Evolutionary conservation across 257 asterid genomes (phyloP).

Genomic region (Osmanthus fragrans): DNA sequence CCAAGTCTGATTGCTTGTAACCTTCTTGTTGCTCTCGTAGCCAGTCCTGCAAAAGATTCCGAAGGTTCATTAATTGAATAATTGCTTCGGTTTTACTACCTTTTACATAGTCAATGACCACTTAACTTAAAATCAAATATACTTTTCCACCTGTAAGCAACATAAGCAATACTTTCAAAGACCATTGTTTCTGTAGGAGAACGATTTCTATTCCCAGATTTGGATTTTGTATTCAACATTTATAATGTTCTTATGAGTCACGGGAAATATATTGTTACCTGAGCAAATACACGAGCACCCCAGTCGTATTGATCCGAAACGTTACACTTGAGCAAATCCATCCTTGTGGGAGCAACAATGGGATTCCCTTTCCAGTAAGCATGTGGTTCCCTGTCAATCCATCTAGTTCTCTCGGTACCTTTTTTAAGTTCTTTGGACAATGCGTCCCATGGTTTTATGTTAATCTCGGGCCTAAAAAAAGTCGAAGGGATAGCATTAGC

Average conservation of each 20-base stretch:
- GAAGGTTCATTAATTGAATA: neutral
- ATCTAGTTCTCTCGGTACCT: constrained; percentile 54
- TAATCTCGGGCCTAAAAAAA: constrained; percentile 69
- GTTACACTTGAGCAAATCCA: constrained; percentile 76
- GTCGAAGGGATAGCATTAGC: neutral
- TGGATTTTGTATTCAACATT: neutral
- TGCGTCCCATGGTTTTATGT: constrained; percentile 77
- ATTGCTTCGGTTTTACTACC: neutral
- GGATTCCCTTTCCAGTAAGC: constrained; percentile 96
- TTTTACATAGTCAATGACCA: neutral
- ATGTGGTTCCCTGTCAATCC: constrained; percentile 77
- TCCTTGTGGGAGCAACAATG: constrained; percentile 48
- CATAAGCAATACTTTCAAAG: neutral
- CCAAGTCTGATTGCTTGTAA: constrained; percentile 68
- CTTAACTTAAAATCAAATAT: neutral
- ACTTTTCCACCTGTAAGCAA: neutral
- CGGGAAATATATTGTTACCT: constrained; percentile 36
- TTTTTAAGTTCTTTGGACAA: constrained; percentile 49
- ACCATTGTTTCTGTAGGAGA: neutral
- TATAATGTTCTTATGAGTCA: neutral
- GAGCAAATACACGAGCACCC: constrained; percentile 74
- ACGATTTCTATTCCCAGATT: neutral
- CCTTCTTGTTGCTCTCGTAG: constrained; percentile 52
- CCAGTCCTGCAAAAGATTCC: constrained; percentile 58
- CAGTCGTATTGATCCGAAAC: constrained; percentile 74